phyloP scores from a whole-genome alignment of 768 basidiomycete species.

The Mycena leptocephala region DNA sequence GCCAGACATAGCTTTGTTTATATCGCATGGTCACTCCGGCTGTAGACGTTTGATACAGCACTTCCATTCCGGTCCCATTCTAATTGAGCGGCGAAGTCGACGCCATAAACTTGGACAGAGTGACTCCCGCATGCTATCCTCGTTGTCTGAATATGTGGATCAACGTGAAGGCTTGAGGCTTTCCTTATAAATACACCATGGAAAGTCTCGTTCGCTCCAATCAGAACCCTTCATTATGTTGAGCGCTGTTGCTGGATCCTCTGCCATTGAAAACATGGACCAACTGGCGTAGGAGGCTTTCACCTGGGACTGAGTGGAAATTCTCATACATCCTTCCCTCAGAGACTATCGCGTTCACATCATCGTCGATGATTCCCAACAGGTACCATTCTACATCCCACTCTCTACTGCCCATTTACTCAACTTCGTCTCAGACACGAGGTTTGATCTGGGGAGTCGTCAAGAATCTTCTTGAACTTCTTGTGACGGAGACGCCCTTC shows the following conservation, averaged over 20 bases:
- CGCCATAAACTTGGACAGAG: neutral
- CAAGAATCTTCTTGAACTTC: conserved; percentile 4
- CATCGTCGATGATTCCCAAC: conserved; percentile 11
- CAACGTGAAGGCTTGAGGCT: neutral
- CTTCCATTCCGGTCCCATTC: neutral
- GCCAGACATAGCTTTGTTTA: neutral
- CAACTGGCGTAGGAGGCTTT: neutral
- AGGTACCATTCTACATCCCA: conserved; percentile 3
- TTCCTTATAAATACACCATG: neutral
- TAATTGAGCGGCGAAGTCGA: neutral
- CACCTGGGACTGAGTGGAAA: neutral
- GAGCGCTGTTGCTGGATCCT: neutral
- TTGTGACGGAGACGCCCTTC: conserved; percentile 3
- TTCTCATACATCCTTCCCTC: neutral
- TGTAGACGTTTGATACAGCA: neutral
- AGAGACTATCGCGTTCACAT: conserved; percentile 6
- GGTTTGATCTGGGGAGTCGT: conserved; percentile 3
- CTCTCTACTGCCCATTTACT: neutral
- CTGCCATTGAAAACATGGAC: neutral
- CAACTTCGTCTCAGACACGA: neutral
- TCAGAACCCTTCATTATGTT: neutral
- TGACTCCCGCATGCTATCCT: neutral
- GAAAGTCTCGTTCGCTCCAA: neutral
- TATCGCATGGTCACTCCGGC: neutral
- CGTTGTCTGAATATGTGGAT: neutral